phyloP scores from a whole-genome alignment of 371 early-diverging fungal genomes.

The Mucor velutinosus region DNA sequence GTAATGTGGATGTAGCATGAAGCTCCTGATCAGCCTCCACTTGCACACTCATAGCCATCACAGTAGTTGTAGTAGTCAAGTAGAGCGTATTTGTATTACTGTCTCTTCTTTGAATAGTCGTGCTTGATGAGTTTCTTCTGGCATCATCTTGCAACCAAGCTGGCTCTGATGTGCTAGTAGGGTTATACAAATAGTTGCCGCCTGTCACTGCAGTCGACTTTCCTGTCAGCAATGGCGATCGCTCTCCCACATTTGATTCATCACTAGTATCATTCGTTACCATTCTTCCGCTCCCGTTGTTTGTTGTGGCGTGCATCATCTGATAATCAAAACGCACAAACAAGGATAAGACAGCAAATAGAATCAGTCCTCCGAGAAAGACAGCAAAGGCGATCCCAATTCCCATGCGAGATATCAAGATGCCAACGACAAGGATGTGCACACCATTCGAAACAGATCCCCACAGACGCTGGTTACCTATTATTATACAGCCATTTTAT shows the following conservation, averaged over 20 bases:
- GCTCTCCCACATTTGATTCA: background rate
- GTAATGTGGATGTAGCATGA: conserved; percentile 19
- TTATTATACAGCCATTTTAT: background rate
- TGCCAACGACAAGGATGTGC: conserved; percentile 34
- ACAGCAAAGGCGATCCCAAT: conserved; percentile 34
- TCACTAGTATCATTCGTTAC: background rate
- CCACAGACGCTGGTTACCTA: conserved; percentile 48
- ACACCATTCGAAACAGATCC: conserved; percentile 42
- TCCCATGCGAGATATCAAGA: conserved; percentile 25
- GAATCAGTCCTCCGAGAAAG: conserved; percentile 28
- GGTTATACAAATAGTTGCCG: conserved; percentile 6
- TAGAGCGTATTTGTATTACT: conserved; percentile 5
- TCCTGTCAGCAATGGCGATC: background rate
- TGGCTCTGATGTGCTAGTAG: background rate
- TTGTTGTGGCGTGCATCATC: background rate
- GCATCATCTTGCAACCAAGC: conserved; percentile 1
- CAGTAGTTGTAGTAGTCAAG: conserved; percentile 5
- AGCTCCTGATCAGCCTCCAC: conserved; percentile 7
- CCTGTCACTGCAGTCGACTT: background rate
- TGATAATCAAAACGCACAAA: conserved; percentile 12
- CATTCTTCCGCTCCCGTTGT: background rate
- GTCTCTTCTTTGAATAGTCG: background rate
- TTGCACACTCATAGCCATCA: conserved; percentile 8
- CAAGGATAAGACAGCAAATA: conserved; percentile 17
- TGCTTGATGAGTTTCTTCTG: background rate